Base-by-base conservation (phyloP, 768 basidiomycete species). In the Mycena pura region DNA sequence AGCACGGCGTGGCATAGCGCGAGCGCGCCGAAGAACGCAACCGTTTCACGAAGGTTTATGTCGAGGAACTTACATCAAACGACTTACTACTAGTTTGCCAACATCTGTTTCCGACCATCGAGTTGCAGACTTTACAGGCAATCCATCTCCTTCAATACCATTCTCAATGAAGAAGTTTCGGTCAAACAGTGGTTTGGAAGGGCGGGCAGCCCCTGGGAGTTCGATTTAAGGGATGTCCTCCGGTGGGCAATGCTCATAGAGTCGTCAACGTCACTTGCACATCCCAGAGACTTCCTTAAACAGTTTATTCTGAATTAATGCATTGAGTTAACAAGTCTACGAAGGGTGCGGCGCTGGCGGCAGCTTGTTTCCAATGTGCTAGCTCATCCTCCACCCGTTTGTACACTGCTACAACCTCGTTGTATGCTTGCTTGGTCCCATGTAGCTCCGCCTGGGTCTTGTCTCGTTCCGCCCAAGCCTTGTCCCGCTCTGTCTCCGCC, bases 21-120 rank as follows among this genome's bases (percentile, higher is more conserved):
- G n/a, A n/a, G n/a, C n/a, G n/a, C n/a, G n/a, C n/a, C n/a, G n/a
- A n/a, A n/a, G n/a, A n/a, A n/a, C n/a, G n/a, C n/a, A 97, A 99
- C 74, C 89, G 97, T 15, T 99, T 99, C 77, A 98, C 94, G n/a
- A 96, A 95, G 73, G 97, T 99, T 38, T 95, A 95, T 70, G 78
- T 98, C 44, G 88, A 95, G 67, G 93, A 96, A 67, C 84, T 99
- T 34, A 85, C 88, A 1, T 73, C 88, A 0, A 76, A 83, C 29
- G 97, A 99, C 74, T 80, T 97, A 52, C 79, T 89, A 41, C 75
- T 89, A 21, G 89, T 98, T 58, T 96, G 91, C 67, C 84, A 80
- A 31, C 84, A 88, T 51, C 80, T 93, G 21, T 92, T 90, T 73
- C 90, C 90, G 5, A 75, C 79, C 15, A 77, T 86, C 31, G 82